Percentiles rank a stretch among this genome's conserved stretches.
phyloP scores from a whole-genome alignment of 129 eudicot genomes.

The Flaveria sonorensis region DNA sequence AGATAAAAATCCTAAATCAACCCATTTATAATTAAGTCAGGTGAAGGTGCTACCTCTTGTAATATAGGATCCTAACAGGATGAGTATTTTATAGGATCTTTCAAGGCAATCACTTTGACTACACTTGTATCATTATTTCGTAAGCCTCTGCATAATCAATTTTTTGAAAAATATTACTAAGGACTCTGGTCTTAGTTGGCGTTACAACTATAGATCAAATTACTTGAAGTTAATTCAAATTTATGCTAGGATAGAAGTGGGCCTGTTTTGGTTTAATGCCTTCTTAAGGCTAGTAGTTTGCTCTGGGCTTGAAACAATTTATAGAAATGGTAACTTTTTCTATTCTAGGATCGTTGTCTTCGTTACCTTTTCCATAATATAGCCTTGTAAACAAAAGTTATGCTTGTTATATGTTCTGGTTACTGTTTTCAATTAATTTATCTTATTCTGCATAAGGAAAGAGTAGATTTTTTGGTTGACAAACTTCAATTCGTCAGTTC shows the following conservation, averaged over 20 bases:
- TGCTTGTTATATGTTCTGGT: background rate
- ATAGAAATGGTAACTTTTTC: background rate
- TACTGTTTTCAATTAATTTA: background rate
- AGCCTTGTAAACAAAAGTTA: background rate
- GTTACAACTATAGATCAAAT: background rate
- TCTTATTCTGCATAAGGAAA: slow-evolving; percentile 13
- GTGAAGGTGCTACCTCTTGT: background rate
- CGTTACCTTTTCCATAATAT: background rate
- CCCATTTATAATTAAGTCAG: background rate
- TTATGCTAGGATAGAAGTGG: slow-evolving; percentile 11
- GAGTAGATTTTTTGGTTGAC: background rate
- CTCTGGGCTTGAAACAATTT: background rate
- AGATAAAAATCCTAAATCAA: background rate
- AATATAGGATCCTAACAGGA: background rate
- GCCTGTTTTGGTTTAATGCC: background rate
- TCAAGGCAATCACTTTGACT: background rate
- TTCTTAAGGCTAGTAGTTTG: background rate
- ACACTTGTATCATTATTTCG: background rate
- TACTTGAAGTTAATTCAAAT: background rate
- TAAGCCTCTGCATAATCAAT: background rate
- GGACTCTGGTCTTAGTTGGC: background rate
- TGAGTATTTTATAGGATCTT: background rate
- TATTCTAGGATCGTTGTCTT: slow-evolving; percentile 6
- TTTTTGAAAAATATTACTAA: background rate
- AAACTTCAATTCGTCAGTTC: background rate